Percentiles rank a stretch among this genome's conserved stretches.
Conservation (phyloP, 169 alveolate genomes). For the Neospora caninum region DNA sequence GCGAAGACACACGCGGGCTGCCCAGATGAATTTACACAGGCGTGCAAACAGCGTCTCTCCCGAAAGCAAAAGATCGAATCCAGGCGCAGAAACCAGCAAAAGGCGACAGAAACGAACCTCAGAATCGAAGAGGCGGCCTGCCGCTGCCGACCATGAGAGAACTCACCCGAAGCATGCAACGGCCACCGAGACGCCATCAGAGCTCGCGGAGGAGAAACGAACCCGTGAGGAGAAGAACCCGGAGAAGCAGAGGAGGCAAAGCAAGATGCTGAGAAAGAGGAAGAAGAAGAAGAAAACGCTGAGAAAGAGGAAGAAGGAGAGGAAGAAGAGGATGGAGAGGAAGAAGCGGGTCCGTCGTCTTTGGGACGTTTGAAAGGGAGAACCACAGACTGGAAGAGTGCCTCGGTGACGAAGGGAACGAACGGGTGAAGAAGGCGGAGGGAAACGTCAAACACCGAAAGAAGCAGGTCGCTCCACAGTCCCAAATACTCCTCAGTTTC, state of each 20-base stretch:
- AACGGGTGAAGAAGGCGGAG: conserved; percentile 96
- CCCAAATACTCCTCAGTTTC: not conserved
- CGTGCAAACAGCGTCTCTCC: not conserved
- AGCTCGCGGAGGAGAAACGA: no score
- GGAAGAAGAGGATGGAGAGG: not conserved
- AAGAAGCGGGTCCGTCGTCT: not conserved
- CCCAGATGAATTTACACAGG: not conserved
- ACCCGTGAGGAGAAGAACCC: not conserved
- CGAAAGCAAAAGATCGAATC: no score
- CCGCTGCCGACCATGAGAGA: no score
- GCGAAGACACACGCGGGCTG: not conserved
- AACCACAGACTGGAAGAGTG: conserved; percentile 92
- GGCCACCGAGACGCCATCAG: conserved; percentile 27
- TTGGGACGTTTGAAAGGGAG: not conserved
- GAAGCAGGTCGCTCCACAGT: conserved; percentile 40
- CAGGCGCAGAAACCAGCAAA: no score
- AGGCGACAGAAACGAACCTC: no score
- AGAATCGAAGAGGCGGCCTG: no score
- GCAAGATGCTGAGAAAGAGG: not conserved
- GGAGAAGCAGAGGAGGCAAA: not conserved
- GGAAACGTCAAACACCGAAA: conserved; percentile 78
- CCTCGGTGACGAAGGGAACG: conserved; percentile 98
- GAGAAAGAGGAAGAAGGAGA: not conserved
- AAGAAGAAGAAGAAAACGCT: not conserved
- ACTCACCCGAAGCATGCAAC: not conserved